A percentile compares a stretch with the other conserved stretches of the same genome.
These are phyloP conservation scores for Coemansia sp. DNA, from an alignment of 192 early-diverging fungal species.

Conservation along the genomic window DNA sequence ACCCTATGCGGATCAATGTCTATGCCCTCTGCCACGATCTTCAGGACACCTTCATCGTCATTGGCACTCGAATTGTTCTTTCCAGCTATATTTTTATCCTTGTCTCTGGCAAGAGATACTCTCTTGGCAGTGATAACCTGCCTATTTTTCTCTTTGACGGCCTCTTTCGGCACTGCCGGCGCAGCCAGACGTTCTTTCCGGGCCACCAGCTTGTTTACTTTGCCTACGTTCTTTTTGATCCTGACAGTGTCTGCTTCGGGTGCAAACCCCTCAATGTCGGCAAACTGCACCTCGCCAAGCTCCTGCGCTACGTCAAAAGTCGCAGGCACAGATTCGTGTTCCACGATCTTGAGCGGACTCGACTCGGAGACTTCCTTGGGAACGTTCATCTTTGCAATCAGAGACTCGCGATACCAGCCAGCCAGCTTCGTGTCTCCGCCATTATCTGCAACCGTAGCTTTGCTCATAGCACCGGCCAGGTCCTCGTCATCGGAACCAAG, in stretches of 20 bases:
- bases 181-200: not conserved
- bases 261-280: conserved; percentile 50
- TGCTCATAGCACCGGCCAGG: not conserved
- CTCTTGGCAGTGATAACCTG: not conserved
- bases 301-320: conserved; percentile 21
- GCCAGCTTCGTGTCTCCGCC: conserved; percentile 4
- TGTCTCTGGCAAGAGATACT: not conserved
- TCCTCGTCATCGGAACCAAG: conserved; percentile 4
- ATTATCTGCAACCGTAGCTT: not conserved
- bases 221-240: conserved; percentile 26
- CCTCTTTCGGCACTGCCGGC: not conserved
- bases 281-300: conserved; percentile 35
- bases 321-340: conserved; percentile 14
- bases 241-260: conserved; percentile 27
- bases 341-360: conserved; percentile 35
- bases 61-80: not conserved
- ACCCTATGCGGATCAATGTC: conserved; percentile 7
- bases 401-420: conserved; percentile 31
- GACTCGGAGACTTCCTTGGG: conserved; percentile 19
- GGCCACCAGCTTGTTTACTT: not conserved
- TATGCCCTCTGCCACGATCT: not conserved
- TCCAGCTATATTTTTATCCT: not conserved
- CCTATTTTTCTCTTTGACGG: not conserved
- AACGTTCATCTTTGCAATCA: conserved; percentile 42
- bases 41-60: not conserved